Base-by-base conservation (phyloP, 2,329 filamentous ascomycete genomes). In the Seiridium unicorne region DNA sequence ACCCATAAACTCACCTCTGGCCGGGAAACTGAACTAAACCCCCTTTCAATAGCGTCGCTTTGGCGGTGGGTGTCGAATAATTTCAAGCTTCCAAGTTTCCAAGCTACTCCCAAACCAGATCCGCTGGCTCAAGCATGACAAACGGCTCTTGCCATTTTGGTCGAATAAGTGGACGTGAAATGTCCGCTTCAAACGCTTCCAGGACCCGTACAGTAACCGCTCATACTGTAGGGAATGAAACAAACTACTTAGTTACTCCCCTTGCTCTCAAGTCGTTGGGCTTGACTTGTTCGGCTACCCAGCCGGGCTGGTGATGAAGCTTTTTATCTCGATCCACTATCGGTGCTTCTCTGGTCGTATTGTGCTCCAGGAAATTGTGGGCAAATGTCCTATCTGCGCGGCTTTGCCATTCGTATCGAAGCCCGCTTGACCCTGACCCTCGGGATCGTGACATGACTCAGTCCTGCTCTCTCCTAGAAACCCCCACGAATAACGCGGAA, bases 331-430 rank as follows among this genome's bases (percentile, higher is more conserved):
- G 18, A 8, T 31, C 49, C 31, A 35, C 34, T 38, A 35, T 51
- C 49, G 49, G 49, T 35, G 49, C 49, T 51, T 51, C 49, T 35
- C 36, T 51, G 49, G 49, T 51, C 32, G 49, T 51, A 51, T 51
- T 51, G 49, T 51, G 49, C 31, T 34, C 35, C 49, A 51, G 7
- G 49, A 51, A 51, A 51, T 35, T 51, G 49, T 35, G n/a, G 35
- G 34, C 49, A 51, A 35, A 35, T 34, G n/a, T 51, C 36, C 32
- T n/a, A 34, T 35, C n/a, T 38, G n/a, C 49, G 34, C 18, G 35
- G 10, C 32, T 38, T 35, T 51, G 49, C 31, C 34, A 38, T 35
- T 51, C 49, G 49, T 35, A 9, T n/a, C 7, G 10, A 34, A 35
- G 49, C 36, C 26, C 47, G 18, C 32, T 35, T 8, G 36, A 35